Base-by-base conservation (phyloP, 2,329 filamentous ascomycete genomes). In the Botrytis tulipae region DNA sequence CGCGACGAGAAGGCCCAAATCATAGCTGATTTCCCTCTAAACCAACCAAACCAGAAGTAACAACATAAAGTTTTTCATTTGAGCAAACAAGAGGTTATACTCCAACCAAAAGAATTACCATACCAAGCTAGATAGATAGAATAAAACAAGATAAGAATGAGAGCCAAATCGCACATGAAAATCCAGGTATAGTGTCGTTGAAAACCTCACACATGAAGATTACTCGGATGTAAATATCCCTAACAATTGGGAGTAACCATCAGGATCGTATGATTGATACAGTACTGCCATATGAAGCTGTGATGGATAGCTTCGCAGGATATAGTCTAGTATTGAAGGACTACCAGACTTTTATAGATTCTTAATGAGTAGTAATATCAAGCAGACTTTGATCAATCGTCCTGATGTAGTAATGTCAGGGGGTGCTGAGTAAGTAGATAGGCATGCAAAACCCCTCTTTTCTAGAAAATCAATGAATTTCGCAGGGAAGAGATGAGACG, bases 41-140 rank as follows among this genome's bases (percentile, higher is more conserved):
- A 51, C 48, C 14, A n/a, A 3, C 16, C 48, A 54, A n/a, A 16
- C 25, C 48, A 54, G 25, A 16, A n/a, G 25, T n/a, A 16, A n/a
- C 25, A 16, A 16, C 14, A 54, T 6, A 12, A 51, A 0, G 0
- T 14, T 14, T n/a, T n/a, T 4, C 25, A 51, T 51, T 14, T 25
- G 4, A 51, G 25, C 48, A 51, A 51, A 12, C 48, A 5, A n/a
- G 25, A 25, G 25, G 10, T n/a, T 12, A n/a, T 12, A n/a, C 48
- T 2, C 6, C 3, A 3, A 14, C 14, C 14, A 2, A 0, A 16
- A 54, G 25, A n/a, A 54, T n/a, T 7, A 3, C 6, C 3, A 54
- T n/a, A n/a, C 16, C 5, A n/a, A n/a, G 7, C 48, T 7, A 54
- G 48, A 54, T 48, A 48, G 44, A 48, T 25, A 25, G 46, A 54